Evolutionary conservation across 257 asterid species (phyloP).

Genomic region (Solanum microdontum): DNA sequence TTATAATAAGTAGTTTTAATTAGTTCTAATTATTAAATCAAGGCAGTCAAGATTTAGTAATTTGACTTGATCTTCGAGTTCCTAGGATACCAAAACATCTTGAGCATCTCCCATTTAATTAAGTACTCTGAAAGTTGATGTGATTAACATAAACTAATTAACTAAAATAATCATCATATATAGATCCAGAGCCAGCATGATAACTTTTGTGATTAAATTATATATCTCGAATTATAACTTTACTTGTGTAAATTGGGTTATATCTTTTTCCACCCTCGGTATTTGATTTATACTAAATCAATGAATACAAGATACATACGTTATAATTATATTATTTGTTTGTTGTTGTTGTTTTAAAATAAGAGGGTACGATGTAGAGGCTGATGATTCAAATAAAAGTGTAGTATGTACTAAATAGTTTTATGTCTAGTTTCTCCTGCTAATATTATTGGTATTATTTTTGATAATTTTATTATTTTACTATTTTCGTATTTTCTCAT

Average conservation of each 20-base stretch:
- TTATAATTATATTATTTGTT: not conserved
- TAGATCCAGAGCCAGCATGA: not conserved
- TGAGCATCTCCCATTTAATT: not conserved
- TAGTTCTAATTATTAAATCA: not conserved
- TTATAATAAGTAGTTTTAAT: not conserved
- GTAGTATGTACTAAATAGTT: not conserved
- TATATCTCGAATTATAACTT: not conserved
- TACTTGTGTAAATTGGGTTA: not conserved
- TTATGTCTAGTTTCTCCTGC: not conserved
- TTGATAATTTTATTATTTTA: too few species aligned
- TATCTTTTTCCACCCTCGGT: not conserved
- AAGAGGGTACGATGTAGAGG: not conserved
- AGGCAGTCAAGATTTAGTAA: not conserved
- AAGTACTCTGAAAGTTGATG: not conserved
- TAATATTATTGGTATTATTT: not conserved
- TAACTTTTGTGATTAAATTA: not conserved
- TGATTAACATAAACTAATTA: not conserved
- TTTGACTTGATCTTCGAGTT: not conserved
- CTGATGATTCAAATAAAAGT: too few species aligned
- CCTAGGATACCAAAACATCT: constrained; percentile 3
- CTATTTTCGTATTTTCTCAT: too few species aligned
- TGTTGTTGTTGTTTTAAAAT: not conserved
- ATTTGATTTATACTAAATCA: not conserved
- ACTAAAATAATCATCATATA: not conserved
- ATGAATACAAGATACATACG: too few species aligned